Base-by-base conservation (phyloP, 345 rosid genomes). In the Hibiscus syriacus region DNA sequence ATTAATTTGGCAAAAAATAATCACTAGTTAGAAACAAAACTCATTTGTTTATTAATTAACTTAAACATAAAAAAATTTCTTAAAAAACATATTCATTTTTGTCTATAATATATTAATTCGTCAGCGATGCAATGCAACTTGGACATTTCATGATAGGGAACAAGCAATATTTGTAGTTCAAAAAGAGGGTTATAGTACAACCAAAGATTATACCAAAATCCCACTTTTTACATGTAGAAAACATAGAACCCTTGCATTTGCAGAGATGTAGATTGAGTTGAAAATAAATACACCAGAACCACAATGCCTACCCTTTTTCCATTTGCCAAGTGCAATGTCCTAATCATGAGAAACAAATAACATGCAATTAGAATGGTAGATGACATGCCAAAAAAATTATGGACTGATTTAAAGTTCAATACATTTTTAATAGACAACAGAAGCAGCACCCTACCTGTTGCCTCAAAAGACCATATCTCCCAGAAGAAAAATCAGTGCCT, bases 371-470 rank as follows among this genome's bases (percentile, higher is more conserved):
- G 66, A 29, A 43, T 3, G 52, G 20, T 14, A 39, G 23, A 41
- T 39, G 52, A 14, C 52, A 39, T 58, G 23, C 26, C 9, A 58
- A 32, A 34, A 32, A 34, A 58, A 8, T 34, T 3, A 32, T 59
- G n/a, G 6, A 16, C 64, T 3, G 26, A 38, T 12, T 22, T 34
- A 4, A 5, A 34, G n/a, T 27, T 58, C 48, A 70, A 26, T 36
- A 5, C 10, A 27, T 27, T 8, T 52, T 67, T 23, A 56, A 13
- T 8, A 25, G 45, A 38, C 12, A 27, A 79, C 77, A 84, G 71
- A 76, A 80, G 66, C 86, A 78, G 53, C 87, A 80, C 77, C 55
- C 82, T 22, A 80, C 78, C 55, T 75, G 82, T 71, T 83, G 81
- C 76, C 75, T 80, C n/a, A 86, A 64, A 55, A 55, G 45, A 49